A percentile compares a stretch with the other conserved stretches of the same genome.
Conservation (phyloP, 176 grass and related monocot genomes). For the Carex littledalei region DNA sequence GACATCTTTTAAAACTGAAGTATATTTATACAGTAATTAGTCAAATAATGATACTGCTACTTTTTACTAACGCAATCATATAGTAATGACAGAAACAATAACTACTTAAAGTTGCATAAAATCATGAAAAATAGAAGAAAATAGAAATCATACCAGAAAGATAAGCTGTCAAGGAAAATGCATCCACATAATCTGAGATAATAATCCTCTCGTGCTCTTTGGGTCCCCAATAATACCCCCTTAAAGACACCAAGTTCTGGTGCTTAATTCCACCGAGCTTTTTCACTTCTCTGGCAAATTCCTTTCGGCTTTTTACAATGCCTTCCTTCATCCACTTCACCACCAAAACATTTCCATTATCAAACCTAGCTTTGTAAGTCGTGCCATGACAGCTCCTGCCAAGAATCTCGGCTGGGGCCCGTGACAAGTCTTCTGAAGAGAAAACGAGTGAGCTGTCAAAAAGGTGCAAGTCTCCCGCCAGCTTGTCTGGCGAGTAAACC, state of each 20-base stretch:
- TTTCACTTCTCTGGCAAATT: slow-evolving; percentile 88
- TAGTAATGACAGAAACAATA: not conserved
- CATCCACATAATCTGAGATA: slow-evolving; percentile 73
- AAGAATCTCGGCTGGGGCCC: slow-evolving; percentile 78
- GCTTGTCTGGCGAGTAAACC: slow-evolving; percentile 76
- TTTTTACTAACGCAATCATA: not conserved
- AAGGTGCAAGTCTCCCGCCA: slow-evolving; percentile 77
- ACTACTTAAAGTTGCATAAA: not conserved
- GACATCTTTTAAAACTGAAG: not conserved
- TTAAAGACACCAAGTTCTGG: slow-evolving; percentile 55
- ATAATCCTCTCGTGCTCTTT: slow-evolving; percentile 90
- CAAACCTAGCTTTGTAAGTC: slow-evolving; percentile 77
- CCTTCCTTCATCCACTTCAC: slow-evolving; percentile 97
- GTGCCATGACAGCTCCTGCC: slow-evolving; percentile 94
- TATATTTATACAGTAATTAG: not conserved
- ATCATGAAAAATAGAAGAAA: not conserved
- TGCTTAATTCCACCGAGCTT: slow-evolving; percentile 77
- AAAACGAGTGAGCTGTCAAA: slow-evolving; percentile 56
- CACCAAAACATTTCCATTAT: slow-evolving; percentile 55
- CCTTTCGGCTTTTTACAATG: slow-evolving; percentile 80
- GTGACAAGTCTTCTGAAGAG: slow-evolving; percentile 72
- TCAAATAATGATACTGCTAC: not conserved
- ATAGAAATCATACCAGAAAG: slow-evolving; percentile 51
- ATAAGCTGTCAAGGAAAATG: slow-evolving; percentile 57
- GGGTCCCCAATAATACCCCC: slow-evolving; percentile 89